A percentile compares a stretch with the other conserved stretches of the same genome.
These are phyloP conservation scores for Penicillium flavigenum DNA, from an alignment of 495 filamentous ascomycete genomes.

Conservation along the genomic window DNA sequence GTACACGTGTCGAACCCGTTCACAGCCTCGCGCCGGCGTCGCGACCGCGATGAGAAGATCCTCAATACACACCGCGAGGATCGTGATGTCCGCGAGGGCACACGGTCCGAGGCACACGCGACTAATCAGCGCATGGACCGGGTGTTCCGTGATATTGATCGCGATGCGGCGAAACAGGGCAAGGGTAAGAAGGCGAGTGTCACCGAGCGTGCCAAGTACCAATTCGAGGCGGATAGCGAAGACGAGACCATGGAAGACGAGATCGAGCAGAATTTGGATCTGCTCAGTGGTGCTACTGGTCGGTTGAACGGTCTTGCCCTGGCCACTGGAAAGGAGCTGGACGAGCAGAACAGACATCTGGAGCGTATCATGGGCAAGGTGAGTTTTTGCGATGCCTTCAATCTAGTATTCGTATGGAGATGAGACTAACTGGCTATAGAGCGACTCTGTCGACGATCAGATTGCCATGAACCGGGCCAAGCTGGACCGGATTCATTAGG, in stretches of 20 bases:
- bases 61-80: slow-evolving; percentile 63
- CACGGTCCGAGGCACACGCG: slow-evolving; percentile 61
- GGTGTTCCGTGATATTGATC: slow-evolving; percentile 55
- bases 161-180: slow-evolving; percentile 36
- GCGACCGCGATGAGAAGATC: slow-evolving; percentile 59
- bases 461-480: slow-evolving; percentile 66
- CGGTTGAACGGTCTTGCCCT: slow-evolving; percentile 65
- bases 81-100: slow-evolving; percentile 65
- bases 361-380: slow-evolving; percentile 74
- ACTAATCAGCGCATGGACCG: slow-evolving; percentile 58
- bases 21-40: slow-evolving; percentile 55
- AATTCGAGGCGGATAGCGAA: slow-evolving; percentile 75
- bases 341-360: slow-evolving; percentile 71
- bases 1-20: slow-evolving; percentile 74
- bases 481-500: slow-evolving; percentile 60
- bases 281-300: slow-evolving; percentile 57
- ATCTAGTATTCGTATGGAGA: not conserved
- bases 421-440: slow-evolving; percentile 44
- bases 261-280: slow-evolving; percentile 65
- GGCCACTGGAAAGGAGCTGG: slow-evolving; percentile 70
- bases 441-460: slow-evolving; percentile 69
- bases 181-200: slow-evolving; percentile 52
- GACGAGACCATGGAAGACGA: slow-evolving; percentile 75
- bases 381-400: slow-evolving; percentile 13
- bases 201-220: slow-evolving; percentile 70